A percentile compares a stretch with the other conserved stretches of the same genome.
These are phyloP conservation scores for Botrytis medusae DNA, from an alignment of 2,329 filamentous ascomycete species.

Conservation along the genomic window DNA sequence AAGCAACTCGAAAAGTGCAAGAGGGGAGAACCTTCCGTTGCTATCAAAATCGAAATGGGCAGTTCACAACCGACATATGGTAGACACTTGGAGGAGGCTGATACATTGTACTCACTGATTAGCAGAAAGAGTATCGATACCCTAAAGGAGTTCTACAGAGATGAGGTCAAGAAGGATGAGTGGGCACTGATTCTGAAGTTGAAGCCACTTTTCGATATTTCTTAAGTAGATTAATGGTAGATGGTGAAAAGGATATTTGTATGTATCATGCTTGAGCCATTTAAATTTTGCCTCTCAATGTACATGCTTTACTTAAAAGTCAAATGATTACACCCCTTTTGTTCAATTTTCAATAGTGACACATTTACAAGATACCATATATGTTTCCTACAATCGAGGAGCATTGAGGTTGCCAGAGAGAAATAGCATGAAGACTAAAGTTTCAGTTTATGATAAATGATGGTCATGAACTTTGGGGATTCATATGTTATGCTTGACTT, in stretches of 20 bases:
- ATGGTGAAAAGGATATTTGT: not conserved
- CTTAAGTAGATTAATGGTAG: slow-evolving; percentile 25
- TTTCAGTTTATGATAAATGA: no score
- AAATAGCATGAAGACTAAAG: not conserved
- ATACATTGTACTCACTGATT: slow-evolving; percentile 83
- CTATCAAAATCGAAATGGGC: slow-evolving; percentile 95
- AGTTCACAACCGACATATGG: slow-evolving; percentile 91
- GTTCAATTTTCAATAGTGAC: not conserved
- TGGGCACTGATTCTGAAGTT: slow-evolving; percentile 94
- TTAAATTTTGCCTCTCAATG: not conserved
- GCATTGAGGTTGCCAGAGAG: not conserved
- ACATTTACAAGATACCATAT: not conserved
- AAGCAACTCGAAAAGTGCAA: slow-evolving; percentile 92
- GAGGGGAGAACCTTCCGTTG: slow-evolving; percentile 94
- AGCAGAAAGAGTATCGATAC: slow-evolving; percentile 88
- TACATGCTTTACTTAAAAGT: not conserved
- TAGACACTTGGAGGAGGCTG: slow-evolving; percentile 89
- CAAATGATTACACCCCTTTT: not conserved
- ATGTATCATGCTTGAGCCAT: not conserved
- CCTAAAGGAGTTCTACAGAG: slow-evolving; percentile 91
- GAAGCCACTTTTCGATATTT: slow-evolving; percentile 89
- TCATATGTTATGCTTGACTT: no score
- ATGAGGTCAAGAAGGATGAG: slow-evolving; percentile 86
- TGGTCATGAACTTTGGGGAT: no score
- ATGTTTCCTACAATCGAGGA: not conserved